phyloP scores from a whole-genome alignment of 805 yeast genomes.

The Yamadazyma akitaensis region DNA sequence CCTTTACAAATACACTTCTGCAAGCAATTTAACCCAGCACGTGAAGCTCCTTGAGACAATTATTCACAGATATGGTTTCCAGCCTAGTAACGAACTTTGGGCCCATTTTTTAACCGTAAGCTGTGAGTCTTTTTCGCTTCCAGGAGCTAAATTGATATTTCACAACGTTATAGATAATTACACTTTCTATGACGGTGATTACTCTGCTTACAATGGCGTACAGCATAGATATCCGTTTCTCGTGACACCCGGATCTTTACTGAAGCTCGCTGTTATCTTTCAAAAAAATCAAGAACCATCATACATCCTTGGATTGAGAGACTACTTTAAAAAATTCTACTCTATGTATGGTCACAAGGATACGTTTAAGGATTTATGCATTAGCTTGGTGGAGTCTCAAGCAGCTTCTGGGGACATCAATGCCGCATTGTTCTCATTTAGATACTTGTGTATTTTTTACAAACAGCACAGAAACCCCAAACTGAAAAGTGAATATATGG shows the following conservation, averaged over 20 bases:
- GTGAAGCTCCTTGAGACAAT: constrained; percentile 4
- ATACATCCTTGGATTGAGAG: constrained; percentile 27
- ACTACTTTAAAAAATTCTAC: constrained; percentile 37
- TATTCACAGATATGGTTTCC: background rate
- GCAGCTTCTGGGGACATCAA: constrained; percentile 19
- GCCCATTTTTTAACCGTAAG: constrained; percentile 24
- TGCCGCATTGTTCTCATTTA: constrained; percentile 24
- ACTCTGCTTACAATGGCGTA: constrained; percentile 2
- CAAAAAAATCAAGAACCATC: constrained; percentile 22
- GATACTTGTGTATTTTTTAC: constrained; percentile 16
- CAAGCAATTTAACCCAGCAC: background rate
- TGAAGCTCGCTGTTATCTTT: constrained; percentile 27
- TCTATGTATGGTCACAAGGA: constrained; percentile 29
- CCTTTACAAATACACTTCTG: constrained; percentile 5
- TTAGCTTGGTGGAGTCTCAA: constrained; percentile 30
- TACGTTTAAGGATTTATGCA: constrained; percentile 25
- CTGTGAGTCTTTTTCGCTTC: constrained; percentile 15
- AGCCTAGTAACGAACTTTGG: constrained; percentile 29
- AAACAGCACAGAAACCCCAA: constrained; percentile 20
- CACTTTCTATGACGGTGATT: constrained; percentile 13
- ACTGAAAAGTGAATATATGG: constrained; percentile 10
- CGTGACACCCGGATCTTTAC: constrained; percentile 24
- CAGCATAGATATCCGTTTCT: constrained; percentile 28
- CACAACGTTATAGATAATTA: constrained; percentile 34
- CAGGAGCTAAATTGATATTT: constrained; percentile 30